Evolutionary conservation across 768 basidiomycete species (phyloP), one percentile per base, ranked within the genome.

Genomic region (Boletus huronensis): DNA sequence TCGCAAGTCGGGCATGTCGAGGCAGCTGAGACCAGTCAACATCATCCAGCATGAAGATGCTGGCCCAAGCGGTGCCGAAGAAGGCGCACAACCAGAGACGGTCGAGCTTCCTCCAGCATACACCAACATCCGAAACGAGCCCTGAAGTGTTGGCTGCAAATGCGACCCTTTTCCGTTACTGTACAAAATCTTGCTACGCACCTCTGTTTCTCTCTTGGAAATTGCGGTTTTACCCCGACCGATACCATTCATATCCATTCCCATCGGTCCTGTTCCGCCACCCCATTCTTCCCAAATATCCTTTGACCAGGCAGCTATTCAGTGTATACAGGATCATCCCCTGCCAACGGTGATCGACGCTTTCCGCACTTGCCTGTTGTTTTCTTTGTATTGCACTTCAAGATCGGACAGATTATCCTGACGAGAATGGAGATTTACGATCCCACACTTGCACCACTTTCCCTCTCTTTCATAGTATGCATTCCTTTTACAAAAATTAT

Each of bases 1-100:
- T 40, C 70, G 64, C 58, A 65, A 80, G 50, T 74, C 75, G 9
- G 69, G 74, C 3, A 66, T 66, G 38, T 69, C 78, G 50, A 75
- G 84, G 36, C 74, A 71, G 57, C 72, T 90, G 72, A 75, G 89
- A 43, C 78, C 88, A 0, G 82, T 93, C 32, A 91, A 92, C 64
- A 81, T 90, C 62, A 79, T 92, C 42, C 90, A 92, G 70, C 90
- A 93, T 61, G 88, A 91, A 58, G 90, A 93, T 65, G 90, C 87
- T 0, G 90, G 90, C 1, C 72, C 53, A 70, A 67, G 55, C 58
- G 50, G 39, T 63, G 47, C 52, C 19, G 56, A 54, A 45, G 67
- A 66, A 41, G 72, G 70, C 8, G 77, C 74, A 17, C 80, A 82
- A 58, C 66, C 80, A 16, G 90, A 88, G 69, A 90, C 88, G 40